These are phyloP conservation scores for Suillus placidus DNA, from an alignment of 768 basidiomycete species.

Conservation along the genomic window DNA sequence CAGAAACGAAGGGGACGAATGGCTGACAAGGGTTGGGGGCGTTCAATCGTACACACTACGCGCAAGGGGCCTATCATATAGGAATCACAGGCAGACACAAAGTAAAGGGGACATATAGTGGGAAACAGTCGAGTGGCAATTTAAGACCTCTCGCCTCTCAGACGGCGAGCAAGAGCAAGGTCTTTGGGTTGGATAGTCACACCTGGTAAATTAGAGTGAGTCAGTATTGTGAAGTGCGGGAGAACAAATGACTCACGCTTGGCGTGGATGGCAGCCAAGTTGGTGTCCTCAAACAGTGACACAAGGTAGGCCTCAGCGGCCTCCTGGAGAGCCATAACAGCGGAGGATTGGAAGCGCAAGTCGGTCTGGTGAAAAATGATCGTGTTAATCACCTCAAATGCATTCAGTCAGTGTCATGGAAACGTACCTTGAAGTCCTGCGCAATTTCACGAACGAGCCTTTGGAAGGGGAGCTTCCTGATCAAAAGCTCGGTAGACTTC, in stretches of 20 bases:
- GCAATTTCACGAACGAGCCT: slow-evolving; percentile 95
- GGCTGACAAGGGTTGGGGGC: slow-evolving; percentile 11
- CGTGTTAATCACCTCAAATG: not conserved
- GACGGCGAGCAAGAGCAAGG: slow-evolving; percentile 82
- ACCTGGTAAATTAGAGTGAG: slow-evolving; percentile 32
- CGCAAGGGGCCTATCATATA: slow-evolving; percentile 27
- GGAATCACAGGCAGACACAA: slow-evolving; percentile 20
- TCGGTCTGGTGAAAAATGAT: slow-evolving; percentile 57
- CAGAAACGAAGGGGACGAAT: slow-evolving; percentile 6
- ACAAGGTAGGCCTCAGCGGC: slow-evolving; percentile 90
- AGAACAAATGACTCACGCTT: slow-evolving; percentile 53
- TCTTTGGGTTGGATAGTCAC: slow-evolving; percentile 85
- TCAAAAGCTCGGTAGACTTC: slow-evolving; percentile 98
- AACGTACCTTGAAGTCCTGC: slow-evolving; percentile 89
- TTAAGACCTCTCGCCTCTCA: slow-evolving; percentile 85
- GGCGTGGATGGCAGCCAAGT: slow-evolving; percentile 89
- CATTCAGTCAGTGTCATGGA: not conserved
- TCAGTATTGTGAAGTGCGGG: slow-evolving; percentile 16
- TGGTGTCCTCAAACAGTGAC: slow-evolving; percentile 86
- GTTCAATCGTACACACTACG: slow-evolving; percentile 35
- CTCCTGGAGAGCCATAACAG: slow-evolving; percentile 92
- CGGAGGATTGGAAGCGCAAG: slow-evolving; percentile 94
- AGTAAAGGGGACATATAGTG: slow-evolving; percentile 9
- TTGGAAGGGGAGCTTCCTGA: slow-evolving; percentile 99
- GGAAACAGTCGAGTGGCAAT: not conserved